These are phyloP conservation scores for Pseudognaphalium luteoalbum DNA, from an alignment of 129 eudicot species.

Conservation along the genomic window DNA sequence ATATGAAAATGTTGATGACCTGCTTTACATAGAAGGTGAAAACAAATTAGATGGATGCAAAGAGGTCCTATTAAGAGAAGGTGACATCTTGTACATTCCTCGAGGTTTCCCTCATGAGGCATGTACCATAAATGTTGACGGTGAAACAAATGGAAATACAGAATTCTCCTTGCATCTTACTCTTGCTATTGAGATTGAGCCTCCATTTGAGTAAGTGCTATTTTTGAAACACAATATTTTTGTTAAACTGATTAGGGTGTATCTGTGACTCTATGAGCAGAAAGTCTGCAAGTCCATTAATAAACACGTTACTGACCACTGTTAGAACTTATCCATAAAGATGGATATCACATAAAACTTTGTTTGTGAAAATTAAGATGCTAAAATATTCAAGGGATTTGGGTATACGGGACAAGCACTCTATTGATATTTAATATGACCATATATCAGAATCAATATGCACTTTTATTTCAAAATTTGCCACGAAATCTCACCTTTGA, in stretches of 20 bases:
- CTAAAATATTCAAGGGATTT: constrained; percentile 8
- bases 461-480: neutral
- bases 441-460: constrained; percentile 7
- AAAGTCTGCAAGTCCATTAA: neutral
- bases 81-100: constrained; percentile 86
- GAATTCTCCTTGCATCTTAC: constrained; percentile 75
- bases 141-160: constrained; percentile 24
- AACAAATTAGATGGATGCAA: constrained; percentile 27
- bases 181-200: constrained; percentile 84
- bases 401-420: neutral
- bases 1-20: constrained; percentile 47
- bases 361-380: neutral
- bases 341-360: neutral
- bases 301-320: neutral
- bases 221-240: neutral
- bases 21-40: constrained; percentile 32
- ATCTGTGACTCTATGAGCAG: neutral
- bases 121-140: constrained; percentile 40
- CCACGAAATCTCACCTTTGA: neutral
- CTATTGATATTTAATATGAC: constrained; percentile 1
- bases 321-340: neutral
- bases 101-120: constrained; percentile 92
- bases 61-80: constrained; percentile 67
- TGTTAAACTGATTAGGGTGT: neutral
- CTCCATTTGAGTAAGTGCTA: constrained; percentile 82